Conservation (phyloP, 148 eudicot species). For the Agrostemma githago region DNA sequence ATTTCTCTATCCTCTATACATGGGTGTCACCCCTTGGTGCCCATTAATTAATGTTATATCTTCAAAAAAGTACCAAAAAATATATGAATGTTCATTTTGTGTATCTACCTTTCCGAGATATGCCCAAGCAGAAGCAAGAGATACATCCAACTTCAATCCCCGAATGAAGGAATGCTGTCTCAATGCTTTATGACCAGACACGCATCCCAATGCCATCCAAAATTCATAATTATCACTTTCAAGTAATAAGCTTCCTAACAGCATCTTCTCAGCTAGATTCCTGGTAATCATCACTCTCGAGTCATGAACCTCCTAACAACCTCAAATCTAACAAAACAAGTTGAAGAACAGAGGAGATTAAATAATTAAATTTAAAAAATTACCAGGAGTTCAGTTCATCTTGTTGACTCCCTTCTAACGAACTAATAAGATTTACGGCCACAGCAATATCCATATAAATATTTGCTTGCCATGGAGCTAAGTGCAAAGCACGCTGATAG, state of each 20-base stretch:
- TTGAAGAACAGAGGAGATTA: neutral
- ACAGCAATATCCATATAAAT: slow-evolving; percentile 76
- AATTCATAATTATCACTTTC: slow-evolving; percentile 79
- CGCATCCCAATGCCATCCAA: slow-evolving; percentile 85
- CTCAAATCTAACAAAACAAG: neutral
- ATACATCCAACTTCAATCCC: slow-evolving; percentile 79
- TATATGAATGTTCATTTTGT: too few species aligned
- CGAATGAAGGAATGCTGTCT: slow-evolving; percentile 87
- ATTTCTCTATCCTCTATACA: too few species aligned
- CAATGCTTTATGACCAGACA: slow-evolving; percentile 57
- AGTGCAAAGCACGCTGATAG: slow-evolving; percentile 90
- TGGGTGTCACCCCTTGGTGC: too few species aligned
- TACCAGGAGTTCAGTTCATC: slow-evolving; percentile 50
- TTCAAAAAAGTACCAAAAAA: too few species aligned
- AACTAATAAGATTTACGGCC: slow-evolving; percentile 48
- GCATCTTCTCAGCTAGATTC: slow-evolving; percentile 85
- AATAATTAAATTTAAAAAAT: neutral
- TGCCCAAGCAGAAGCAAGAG: slow-evolving; percentile 98
- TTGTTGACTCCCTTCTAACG: slow-evolving; percentile 38
- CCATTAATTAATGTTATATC: too few species aligned
- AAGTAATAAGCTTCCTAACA: slow-evolving; percentile 79
- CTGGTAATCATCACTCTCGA: slow-evolving; percentile 31
- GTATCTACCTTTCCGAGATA: slow-evolving; percentile 83
- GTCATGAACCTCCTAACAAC: neutral
- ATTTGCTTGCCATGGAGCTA: slow-evolving; percentile 93